Conservation (phyloP, 768 basidiomycete species). For the Termitomyces sp. region DNA sequence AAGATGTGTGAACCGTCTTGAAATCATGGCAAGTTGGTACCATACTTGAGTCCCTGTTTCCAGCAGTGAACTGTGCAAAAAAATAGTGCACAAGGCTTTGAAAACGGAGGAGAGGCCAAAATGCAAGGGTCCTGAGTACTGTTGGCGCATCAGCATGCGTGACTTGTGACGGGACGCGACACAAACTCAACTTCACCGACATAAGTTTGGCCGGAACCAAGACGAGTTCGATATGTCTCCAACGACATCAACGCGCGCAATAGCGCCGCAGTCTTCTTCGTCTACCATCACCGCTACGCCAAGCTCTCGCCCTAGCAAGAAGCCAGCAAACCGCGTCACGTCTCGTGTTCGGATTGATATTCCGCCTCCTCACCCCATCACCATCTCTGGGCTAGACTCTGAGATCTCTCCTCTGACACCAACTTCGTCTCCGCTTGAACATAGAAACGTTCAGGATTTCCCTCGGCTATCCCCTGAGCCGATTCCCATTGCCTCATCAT, state of each 20-base stretch:
- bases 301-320: constrained; percentile 3
- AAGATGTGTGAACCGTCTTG: too few species aligned
- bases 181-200: too few species aligned
- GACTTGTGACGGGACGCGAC: constrained; percentile 1
- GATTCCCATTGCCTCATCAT: neutral
- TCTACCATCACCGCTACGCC: neutral
- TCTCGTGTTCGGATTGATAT: neutral
- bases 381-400: constrained; percentile 4
- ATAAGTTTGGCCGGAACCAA: neutral
- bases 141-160: neutral
- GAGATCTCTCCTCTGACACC: constrained; percentile 14
- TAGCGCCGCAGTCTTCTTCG: neutral
- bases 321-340: neutral
- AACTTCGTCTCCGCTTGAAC: constrained; percentile 10
- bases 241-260: constrained; percentile 3
- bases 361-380: neutral
- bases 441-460: neutral
- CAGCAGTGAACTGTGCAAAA: too few species aligned
- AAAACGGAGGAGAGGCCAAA: too few species aligned
- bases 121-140: too few species aligned
- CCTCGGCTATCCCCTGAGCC: constrained; percentile 5
- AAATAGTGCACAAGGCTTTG: too few species aligned
- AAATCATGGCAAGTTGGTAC: too few species aligned
- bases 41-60: too few species aligned
- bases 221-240: constrained; percentile 7